Evolutionary conservation across 129 eudicot species (phyloP), one percentile per base, ranked within the genome.

Genomic region (Saussurea involucrata): DNA sequence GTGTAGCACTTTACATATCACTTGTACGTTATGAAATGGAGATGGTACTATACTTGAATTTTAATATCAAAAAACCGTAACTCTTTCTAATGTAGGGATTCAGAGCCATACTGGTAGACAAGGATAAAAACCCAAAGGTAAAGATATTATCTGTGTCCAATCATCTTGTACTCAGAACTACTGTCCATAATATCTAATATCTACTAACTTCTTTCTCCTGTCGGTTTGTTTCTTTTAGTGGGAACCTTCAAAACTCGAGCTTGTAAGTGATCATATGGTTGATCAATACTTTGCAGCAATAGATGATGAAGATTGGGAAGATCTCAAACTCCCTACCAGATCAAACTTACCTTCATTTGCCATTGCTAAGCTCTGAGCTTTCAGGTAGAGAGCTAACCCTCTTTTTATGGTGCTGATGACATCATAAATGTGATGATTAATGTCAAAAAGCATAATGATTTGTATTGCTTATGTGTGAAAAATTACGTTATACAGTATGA

Each of bases 111-210:
- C 90, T 95, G 60, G 21, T 89, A 33, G 98, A 95, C 82, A 95
- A 91, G 70, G 98, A 95, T 71, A 81, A 77, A 73, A 95, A 89
- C 68, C 98, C 98, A 13, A 91, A 95, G 97, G 97, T 82, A 82
- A 24, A 22, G 68, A 49, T 29, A 68, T 13, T 53, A 4, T 55
- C 5, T 57, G 46, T 28, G 28, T 4, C 37, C 24, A 44, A 71
- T 58, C 44, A 36, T 36, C 44, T 36, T 9, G n/a, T 29, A 57
- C 24, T 36, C 58, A 46, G 15, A 46, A 46, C 20, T 46, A 46
- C 18, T 46, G 4, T 36, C 44, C 44, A 36, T 36, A 36, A 27
- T 32, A 40, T n/a, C 0, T 63, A 24, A 64, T 72, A 57, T 24
- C 18, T 71, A 18, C 31, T 66, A 28, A 29, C 66, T 22, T 3